phyloP scores from a whole-genome alignment of 2,329 filamentous ascomycete species.

The Penicillium corylophilum region DNA sequence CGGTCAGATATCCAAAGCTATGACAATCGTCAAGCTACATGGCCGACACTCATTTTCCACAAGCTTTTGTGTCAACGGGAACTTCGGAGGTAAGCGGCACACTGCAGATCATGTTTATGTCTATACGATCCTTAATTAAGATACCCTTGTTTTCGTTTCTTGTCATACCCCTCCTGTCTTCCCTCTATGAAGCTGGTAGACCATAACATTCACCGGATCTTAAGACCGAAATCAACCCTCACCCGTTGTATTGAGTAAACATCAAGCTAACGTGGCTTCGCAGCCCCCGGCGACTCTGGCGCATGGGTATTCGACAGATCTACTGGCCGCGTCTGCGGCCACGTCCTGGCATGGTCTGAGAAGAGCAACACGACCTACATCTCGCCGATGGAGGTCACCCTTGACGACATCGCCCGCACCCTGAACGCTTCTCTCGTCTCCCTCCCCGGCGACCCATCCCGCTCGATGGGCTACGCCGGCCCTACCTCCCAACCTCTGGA shows the following conservation, averaged over 20 bases:
- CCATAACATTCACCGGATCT: slow-evolving; percentile 12
- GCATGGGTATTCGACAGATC: slow-evolving; percentile 86
- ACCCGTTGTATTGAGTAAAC: slow-evolving; percentile 18
- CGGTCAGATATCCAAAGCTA: slow-evolving; percentile 72
- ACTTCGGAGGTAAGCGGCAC: slow-evolving; percentile 53
- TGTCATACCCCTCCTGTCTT: slow-evolving; percentile 5
- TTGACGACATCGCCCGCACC: slow-evolving; percentile 80
- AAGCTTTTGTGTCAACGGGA: slow-evolving; percentile 62
- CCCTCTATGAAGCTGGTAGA: slow-evolving; percentile 19
- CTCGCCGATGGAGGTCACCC: slow-evolving; percentile 87
- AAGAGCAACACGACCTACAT: slow-evolving; percentile 84
- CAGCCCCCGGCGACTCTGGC: slow-evolving; percentile 76
- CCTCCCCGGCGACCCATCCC: slow-evolving; percentile 57
- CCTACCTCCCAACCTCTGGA: slow-evolving; percentile 5
- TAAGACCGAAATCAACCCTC: slow-evolving; percentile 3
- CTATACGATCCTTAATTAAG: slow-evolving; percentile 23
- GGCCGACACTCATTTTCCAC: slow-evolving; percentile 78
- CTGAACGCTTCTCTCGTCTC: slow-evolving; percentile 69
- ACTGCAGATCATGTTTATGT: slow-evolving; percentile 22
- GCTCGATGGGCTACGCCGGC: slow-evolving; percentile 23
- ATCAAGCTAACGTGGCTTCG: slow-evolving; percentile 16
- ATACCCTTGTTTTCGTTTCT: slow-evolving; percentile 21
- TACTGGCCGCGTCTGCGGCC: slow-evolving; percentile 78
- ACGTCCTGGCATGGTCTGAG: slow-evolving; percentile 84
- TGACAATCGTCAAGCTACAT: slow-evolving; percentile 84